A percentile compares a stretch with the other conserved stretches of the same genome.
phyloP scores from a whole-genome alignment of 73 alveolate species.

The Tetrahymena thermophila region DNA sequence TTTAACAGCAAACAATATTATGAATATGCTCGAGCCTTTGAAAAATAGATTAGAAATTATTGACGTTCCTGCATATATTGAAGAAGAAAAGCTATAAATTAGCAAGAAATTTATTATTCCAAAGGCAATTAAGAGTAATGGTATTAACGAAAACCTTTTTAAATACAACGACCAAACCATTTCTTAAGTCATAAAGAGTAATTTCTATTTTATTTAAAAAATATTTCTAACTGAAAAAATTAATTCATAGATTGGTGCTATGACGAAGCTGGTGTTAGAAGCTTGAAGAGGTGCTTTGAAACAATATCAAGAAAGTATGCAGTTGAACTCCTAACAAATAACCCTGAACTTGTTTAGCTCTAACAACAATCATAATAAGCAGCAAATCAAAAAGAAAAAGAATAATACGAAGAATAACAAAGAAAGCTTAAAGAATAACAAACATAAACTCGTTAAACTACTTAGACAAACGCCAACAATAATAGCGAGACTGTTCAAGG shows the following conservation, averaged over 20 bases:
- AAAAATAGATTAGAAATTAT: conserved; percentile 72
- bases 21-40: conserved; percentile 71
- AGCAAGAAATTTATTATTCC: conserved; percentile 59
- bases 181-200: conserved; percentile 5
- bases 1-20: conserved; percentile 66
- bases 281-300: conserved; percentile 68
- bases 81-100: conserved; percentile 60
- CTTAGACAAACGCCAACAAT: background rate
- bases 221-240: background rate
- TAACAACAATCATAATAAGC: background rate
- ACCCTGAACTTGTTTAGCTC: conserved; percentile 7
- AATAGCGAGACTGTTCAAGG: background rate
- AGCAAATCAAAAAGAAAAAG: background rate
- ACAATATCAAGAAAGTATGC: conserved; percentile 69
- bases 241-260: conserved; percentile 48
- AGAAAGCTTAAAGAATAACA: conserved; percentile 4
- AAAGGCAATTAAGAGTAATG: conserved; percentile 14
- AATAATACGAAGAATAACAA: background rate
- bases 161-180: conserved; percentile 8
- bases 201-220: background rate
- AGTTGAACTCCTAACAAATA: conserved; percentile 43
- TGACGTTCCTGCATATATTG: conserved; percentile 68
- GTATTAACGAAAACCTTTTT: conserved; percentile 5
- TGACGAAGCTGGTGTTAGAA: conserved; percentile 78
- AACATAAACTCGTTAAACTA: background rate